Percentiles rank a stretch among this genome's conserved stretches.
Conservation (phyloP, 1,139 yeast genomes). For the Scheffersomyces insectosa region DNA sequence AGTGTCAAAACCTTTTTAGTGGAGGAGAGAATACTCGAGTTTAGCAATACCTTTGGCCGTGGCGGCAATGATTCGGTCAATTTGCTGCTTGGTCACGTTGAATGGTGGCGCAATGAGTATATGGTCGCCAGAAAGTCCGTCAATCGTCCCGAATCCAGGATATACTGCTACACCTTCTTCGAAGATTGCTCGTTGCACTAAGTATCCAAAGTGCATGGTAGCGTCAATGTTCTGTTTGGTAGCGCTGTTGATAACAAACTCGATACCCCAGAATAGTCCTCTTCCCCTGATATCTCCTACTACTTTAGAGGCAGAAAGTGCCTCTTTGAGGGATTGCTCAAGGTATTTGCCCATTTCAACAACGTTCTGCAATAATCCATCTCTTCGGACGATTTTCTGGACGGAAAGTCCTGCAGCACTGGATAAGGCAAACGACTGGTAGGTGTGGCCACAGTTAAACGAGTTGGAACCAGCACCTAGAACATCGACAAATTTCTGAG, state of each 20-base stretch:
- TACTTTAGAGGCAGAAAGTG: slow-evolving; percentile 4
- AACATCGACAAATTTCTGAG: slow-evolving; percentile 13
- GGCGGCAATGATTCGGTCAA: background rate
- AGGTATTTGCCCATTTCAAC: slow-evolving; percentile 12
- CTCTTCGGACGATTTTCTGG: slow-evolving; percentile 14
- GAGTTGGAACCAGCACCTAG: slow-evolving; percentile 13
- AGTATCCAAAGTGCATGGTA: slow-evolving; percentile 6
- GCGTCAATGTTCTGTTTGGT: slow-evolving; percentile 13
- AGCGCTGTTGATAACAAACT: slow-evolving; percentile 14
- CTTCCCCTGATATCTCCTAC: slow-evolving; percentile 18
- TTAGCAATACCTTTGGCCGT: background rate
- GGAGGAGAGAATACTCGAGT: too few relatives aligned
- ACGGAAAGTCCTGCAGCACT: slow-evolving; percentile 18
- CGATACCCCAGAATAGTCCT: slow-evolving; percentile 18
- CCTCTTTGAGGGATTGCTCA: slow-evolving; percentile 7
- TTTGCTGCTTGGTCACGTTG: background rate
- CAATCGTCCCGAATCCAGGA: slow-evolving; percentile 6
- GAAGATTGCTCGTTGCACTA: slow-evolving; percentile 5
- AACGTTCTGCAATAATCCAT: slow-evolving; percentile 14
- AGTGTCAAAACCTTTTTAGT: too few relatives aligned
- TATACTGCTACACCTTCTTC: slow-evolving; percentile 6
- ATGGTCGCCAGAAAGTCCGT: slow-evolving; percentile 8
- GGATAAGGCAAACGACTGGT: slow-evolving; percentile 17
- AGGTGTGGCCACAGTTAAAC: slow-evolving; percentile 18
- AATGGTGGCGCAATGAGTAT: slow-evolving; percentile 9